Percentiles rank a stretch among this genome's conserved stretches.
Evolutionary conservation across 164 flowering plant species (phyloP).

Genomic region (Kingdonia uniflora): DNA sequence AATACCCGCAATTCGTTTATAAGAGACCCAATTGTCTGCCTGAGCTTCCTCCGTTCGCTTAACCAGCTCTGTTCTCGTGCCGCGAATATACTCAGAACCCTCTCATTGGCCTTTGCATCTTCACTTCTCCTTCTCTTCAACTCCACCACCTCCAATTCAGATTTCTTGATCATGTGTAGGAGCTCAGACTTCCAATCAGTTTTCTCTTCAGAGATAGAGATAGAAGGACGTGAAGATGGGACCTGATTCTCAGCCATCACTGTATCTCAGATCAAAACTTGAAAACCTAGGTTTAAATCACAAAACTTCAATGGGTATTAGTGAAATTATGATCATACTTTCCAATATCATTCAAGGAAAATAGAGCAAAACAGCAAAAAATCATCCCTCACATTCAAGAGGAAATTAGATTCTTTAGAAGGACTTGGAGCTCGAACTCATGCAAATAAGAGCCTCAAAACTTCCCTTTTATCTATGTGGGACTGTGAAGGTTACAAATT

Average conservation of each 20-base stretch:
- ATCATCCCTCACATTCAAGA: not conserved
- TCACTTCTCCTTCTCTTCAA: constrained; percentile 64
- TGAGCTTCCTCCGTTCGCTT: constrained; percentile 54
- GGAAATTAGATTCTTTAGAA: not conserved
- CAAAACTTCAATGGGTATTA: not conserved
- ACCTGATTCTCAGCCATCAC: constrained; percentile 42
- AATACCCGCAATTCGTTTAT: constrained; percentile 35
- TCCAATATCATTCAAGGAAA: not conserved
- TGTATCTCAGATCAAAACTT: constrained; percentile 4
- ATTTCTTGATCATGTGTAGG: constrained; percentile 37
- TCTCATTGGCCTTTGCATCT: constrained; percentile 90
- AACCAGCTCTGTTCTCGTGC: constrained; percentile 82
- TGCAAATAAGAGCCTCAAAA: constrained; percentile 14
- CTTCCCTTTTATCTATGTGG: constrained; percentile 7
- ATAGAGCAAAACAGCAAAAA: not conserved
- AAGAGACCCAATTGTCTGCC: constrained; percentile 57
- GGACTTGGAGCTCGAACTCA: constrained; percentile 1
- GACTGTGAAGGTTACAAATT: constrained; percentile 6
- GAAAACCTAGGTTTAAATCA: not conserved
- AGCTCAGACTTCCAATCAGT: constrained; percentile 31
- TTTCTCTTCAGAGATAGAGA: constrained; percentile 25
- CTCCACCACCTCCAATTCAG: constrained; percentile 46
- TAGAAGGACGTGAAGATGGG: constrained; percentile 14
- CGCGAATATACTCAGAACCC: constrained; percentile 74
- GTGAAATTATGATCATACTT: not conserved